Evolutionary conservation across 257 asterid genomes (phyloP).

Genomic region (Misopates orontium): DNA sequence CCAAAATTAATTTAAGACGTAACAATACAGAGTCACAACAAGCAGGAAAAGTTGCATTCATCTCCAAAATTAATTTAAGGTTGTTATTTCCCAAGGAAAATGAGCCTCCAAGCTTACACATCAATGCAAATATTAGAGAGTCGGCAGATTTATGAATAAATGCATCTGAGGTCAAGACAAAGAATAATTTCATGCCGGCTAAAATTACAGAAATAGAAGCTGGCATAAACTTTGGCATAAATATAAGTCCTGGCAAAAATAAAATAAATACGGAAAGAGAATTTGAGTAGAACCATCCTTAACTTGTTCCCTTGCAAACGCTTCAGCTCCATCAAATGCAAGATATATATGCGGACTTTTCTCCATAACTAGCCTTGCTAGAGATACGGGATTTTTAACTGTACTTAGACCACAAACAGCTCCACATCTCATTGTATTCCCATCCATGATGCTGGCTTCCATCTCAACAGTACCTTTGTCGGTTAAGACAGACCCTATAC

Average conservation of each 20-base stretch:
- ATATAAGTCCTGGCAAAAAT: no score
- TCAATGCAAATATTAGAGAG: no score
- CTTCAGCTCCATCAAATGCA: constrained; percentile 91
- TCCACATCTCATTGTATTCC: constrained; percentile 79
- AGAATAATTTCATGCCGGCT: no score
- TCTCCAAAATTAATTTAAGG: background rate
- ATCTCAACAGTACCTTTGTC: constrained; percentile 82
- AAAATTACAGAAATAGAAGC: no score
- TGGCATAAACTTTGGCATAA: constrained; percentile 6
- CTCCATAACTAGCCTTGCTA: constrained; percentile 95
- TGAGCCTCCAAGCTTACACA: no score
- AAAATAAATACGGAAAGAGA: background rate
- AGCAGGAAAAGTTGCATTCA: background rate
- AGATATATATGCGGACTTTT: constrained; percentile 92
- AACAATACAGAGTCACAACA: background rate
- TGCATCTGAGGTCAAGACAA: no score
- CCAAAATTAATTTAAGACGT: background rate
- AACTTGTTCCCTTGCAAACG: constrained; percentile 88
- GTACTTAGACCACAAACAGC: constrained; percentile 87
- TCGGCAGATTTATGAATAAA: no score
- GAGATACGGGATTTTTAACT: constrained; percentile 76
- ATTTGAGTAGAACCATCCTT: constrained; percentile 24
- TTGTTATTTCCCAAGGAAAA: background rate
- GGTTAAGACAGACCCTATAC: constrained; percentile 83
- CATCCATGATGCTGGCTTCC: constrained; percentile 98